Evolutionary conservation across 208 protist species (phyloP).

Genomic region (Phytomonas sp.): DNA sequence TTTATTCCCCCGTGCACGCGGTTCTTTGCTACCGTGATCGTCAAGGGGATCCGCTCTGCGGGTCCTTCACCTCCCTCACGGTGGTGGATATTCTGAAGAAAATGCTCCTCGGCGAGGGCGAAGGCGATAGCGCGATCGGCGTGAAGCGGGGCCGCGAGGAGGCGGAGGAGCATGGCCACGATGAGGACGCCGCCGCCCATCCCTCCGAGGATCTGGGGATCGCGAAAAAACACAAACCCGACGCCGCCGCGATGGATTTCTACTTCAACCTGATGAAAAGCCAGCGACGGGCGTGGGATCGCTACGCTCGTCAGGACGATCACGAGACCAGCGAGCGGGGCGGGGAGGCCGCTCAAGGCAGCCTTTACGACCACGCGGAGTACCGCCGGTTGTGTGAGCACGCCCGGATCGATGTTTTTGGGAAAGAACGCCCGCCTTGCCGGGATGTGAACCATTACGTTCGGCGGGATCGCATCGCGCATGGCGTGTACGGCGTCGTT

Average conservation of each 20-base stretch:
- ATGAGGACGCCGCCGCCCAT: too few relatives aligned
- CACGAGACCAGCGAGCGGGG: neutral
- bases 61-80: slow-evolving; percentile 25
- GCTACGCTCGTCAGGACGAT: too few relatives aligned
- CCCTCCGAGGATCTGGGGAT: neutral
- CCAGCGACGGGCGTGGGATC: too few relatives aligned
- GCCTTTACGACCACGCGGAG: slow-evolving; percentile 15
- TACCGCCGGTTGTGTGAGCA: slow-evolving; percentile 16
- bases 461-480: slow-evolving; percentile 32
- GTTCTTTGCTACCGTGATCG: slow-evolving; percentile 46
- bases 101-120: neutral
- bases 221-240: neutral
- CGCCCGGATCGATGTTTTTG: slow-evolving; percentile 27
- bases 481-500: slow-evolving; percentile 84
- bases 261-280: neutral
- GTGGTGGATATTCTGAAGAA: neutral
- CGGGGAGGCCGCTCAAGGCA: neutral
- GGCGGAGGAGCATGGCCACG: too few relatives aligned
- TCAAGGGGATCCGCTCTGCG: slow-evolving; percentile 38
- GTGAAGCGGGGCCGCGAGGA: neutral
- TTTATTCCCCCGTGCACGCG: slow-evolving; percentile 33
- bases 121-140: neutral
- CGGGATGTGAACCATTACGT: slow-evolving; percentile 56
- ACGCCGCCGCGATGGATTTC: neutral
- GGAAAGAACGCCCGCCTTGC: slow-evolving; percentile 27